Conservation (phyloP, 2,329 filamentous ascomycete species). For the Fusarium coicis region DNA sequence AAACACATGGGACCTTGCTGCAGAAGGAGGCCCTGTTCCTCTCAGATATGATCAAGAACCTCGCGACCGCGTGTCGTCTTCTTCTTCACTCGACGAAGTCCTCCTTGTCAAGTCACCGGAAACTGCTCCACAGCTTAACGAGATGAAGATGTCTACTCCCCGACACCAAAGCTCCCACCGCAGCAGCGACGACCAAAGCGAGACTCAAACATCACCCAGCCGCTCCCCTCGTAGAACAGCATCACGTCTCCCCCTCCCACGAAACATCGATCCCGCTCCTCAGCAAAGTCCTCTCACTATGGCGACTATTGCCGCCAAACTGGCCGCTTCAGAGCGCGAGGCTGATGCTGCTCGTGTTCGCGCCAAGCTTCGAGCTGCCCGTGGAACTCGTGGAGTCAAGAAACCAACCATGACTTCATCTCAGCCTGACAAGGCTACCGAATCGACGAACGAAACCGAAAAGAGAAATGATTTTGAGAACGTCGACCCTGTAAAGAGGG, state of each 20-base stretch:
- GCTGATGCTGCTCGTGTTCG: conserved; percentile 71
- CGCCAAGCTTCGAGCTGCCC: conserved; percentile 69
- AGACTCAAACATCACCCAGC: conserved; percentile 21
- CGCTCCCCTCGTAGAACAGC: conserved; percentile 35
- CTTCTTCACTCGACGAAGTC: conserved; percentile 49
- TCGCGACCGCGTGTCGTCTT: conserved; percentile 43
- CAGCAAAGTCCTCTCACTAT: conserved; percentile 70
- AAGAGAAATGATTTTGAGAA: conserved; percentile 34
- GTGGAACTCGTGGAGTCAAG: conserved; percentile 50
- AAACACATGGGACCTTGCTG: conserved; percentile 56
- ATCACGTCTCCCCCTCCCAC: conserved; percentile 47
- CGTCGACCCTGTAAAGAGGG: conserved; percentile 52
- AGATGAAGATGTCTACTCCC: conserved; percentile 29
- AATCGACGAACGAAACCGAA: conserved; percentile 13
- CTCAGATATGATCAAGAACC: conserved; percentile 5
- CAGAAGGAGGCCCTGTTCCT: conserved; percentile 32
- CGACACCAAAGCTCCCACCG: conserved; percentile 31
- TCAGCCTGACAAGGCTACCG: conserved; percentile 26
- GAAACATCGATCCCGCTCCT: conserved; percentile 51
- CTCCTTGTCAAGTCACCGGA: conserved; percentile 45
- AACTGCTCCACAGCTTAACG: conserved; percentile 12
- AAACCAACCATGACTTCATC: conserved; percentile 43
- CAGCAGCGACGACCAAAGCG: conserved; percentile 24
- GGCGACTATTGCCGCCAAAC: conserved; percentile 70
- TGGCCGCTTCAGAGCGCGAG: conserved; percentile 71